Base-by-base conservation (phyloP, 169 alveolate genomes). In the Eimeria maxima region DNA sequence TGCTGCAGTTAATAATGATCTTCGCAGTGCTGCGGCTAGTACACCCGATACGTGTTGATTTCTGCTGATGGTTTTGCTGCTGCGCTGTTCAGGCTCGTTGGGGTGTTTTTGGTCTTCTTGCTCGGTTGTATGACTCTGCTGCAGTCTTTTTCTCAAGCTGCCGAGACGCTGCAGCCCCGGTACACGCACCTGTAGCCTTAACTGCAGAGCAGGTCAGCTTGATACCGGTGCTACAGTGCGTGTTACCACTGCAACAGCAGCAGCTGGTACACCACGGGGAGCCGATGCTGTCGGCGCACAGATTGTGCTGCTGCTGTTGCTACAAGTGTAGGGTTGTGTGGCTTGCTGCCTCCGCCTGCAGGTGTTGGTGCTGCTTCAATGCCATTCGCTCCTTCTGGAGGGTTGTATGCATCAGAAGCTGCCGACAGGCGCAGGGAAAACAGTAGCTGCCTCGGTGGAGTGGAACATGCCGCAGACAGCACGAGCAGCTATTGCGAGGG, bases 341-440 rank as follows among this genome's bases (percentile, higher is more conserved):
- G 50, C 47, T 22, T 80, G 90, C 22, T 80, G 90, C 73, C n/a
- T 1, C 29, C 29, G 90, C 45, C n/a, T 80, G 90, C 90, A 80
- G 90, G 90, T 50, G 90, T 50, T 80, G 11, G 90, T 80, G 69
- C 67, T 80, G 47, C 67, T 80, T 60, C 90, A 80, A 47, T 80
- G 90, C 22, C 90, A 80, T 16, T 33, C 50, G 69, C 67, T 80
- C 18, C 90, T 80, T 4, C 14, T 80, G 29, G 90, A 80, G 90
- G 90, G 69, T 29, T 45, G 69, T 14, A 80, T 0, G 90, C 90
- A 80, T 22, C 90, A 80, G 90, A 69, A 45, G 90, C 42, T 27
- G 33, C 89, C 18, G 90, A 24, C 14, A 4, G 67, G 16, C n/a
- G 71, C 90, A 45, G 90, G 42, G 24, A 44, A 33, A 74, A 38